Base-by-base conservation (phyloP, 225 moss, liverwort and hornwort genomes). In the Thuidium tamariscinum region DNA sequence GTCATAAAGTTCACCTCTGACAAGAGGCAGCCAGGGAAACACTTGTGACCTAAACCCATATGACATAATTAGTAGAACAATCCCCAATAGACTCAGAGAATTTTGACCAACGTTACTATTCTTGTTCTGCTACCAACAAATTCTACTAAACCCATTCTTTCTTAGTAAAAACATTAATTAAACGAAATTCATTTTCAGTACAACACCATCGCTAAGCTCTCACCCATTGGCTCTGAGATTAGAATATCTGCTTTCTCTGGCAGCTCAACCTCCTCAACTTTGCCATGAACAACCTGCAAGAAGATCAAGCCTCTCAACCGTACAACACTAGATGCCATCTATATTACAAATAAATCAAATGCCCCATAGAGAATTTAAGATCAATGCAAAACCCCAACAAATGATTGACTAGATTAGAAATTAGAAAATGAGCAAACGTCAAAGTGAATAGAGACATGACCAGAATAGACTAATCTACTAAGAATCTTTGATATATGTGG, bases 191-290 rank as follows among this genome's bases (percentile, higher is more conserved):
- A 13, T 71, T 84, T 60, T 51, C 37, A 48, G 36, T 51, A 60
- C 75, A 84, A 57, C 71, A 89, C 74, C 81, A 89, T 83, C 86
- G 67, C 90, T 91, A 93, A 87, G 90, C 91, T 88, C 94, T 94
- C 94, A 94, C 93, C 94, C 94, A 94, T 94, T 57, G 94, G 94
- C 88, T 94, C 94, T 93, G 93, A 94, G 66, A 94, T 93, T 91
- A 94, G 90, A 81, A 94, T 93, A 84, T 94, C 92, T 86, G 93
- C 94, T 90, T 94, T 94, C 93, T 93, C 92, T 88, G 93, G 94
- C 89, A 94, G 89, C 90, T 94, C 91, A 93, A 94, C 87, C 92
- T 94, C 94, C 93, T 94, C 93, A 90, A 94, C 79, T 90, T 94
- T 94, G 80, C 94, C 94, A 93, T 94, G 92, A 59, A 94, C 90